Evolutionary conservation across 331 rosid species (phyloP).

Genomic region (Telfairia occidentalis): DNA sequence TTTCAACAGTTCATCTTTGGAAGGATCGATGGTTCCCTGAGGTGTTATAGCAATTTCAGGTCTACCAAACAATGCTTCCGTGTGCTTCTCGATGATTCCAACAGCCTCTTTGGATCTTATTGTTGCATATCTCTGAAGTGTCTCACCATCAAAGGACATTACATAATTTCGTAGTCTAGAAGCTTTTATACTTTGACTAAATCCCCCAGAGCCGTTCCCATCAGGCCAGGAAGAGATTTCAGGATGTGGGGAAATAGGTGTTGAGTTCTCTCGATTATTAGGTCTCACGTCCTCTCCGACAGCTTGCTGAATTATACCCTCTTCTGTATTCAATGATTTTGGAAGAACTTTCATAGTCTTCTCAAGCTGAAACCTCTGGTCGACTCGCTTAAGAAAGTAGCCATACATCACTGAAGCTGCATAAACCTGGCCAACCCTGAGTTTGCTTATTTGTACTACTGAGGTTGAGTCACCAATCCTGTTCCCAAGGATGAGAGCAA

Average conservation of each 20-base stretch:
- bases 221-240: conserved; percentile 48
- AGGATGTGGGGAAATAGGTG: conserved; percentile 40
- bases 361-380: conserved; percentile 95
- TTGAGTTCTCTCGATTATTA: conserved; percentile 15
- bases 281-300: conserved; percentile 2
- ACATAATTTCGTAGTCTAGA: conserved; percentile 66
- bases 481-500: conserved; percentile 61
- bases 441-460: conserved; percentile 74
- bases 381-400: conserved; percentile 87
- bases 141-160: conserved; percentile 86
- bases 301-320: conserved; percentile 23
- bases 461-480: conserved; percentile 45
- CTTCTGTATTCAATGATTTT: conserved; percentile 23
- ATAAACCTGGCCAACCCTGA: conserved; percentile 81
- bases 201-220: conserved; percentile 32
- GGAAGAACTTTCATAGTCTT: conserved; percentile 88
- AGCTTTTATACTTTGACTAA: conserved; percentile 31
- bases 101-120: conserved; percentile 83
- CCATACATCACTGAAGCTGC: conserved; percentile 94
- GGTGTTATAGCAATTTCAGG: conserved; percentile 67
- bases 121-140: conserved; percentile 84
- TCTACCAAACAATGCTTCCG: conserved; percentile 90
- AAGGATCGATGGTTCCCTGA: conserved; percentile 55
- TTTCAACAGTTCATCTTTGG: conserved; percentile 52
- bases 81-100: conserved; percentile 88